Conservation (phyloP, 1,284 basidiomycete species). For the Rhodotorula sp. region DNA sequence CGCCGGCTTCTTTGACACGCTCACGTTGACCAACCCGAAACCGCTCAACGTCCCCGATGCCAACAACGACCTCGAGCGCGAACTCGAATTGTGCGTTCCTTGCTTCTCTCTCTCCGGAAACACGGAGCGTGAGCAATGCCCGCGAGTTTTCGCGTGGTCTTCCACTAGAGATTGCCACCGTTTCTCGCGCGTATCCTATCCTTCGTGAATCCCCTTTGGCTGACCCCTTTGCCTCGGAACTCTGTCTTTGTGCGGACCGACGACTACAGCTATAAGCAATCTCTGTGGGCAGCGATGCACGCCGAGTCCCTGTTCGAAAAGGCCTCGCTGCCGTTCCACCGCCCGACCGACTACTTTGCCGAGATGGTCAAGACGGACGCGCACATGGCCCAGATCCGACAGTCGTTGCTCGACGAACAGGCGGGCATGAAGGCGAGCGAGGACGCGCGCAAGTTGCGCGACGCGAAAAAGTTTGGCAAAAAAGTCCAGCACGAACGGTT, state of each 20-base stretch:
- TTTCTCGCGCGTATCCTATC: too few relatives aligned
- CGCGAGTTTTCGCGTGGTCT: too few relatives aligned
- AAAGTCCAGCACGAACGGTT: slow-evolving; percentile 87
- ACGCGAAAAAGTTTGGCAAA: slow-evolving; percentile 97
- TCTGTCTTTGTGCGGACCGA: not conserved
- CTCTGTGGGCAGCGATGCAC: slow-evolving; percentile 72
- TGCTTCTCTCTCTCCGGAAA: not conserved
- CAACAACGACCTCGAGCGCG: slow-evolving; percentile 84
- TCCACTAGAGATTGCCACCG: too few relatives aligned
- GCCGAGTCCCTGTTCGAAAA: slow-evolving; percentile 72
- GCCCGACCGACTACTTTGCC: slow-evolving; percentile 94
- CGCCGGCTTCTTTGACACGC: slow-evolving; percentile 79
- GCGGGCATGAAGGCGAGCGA: slow-evolving; percentile 88
- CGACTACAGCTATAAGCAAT: slow-evolving; percentile 82
- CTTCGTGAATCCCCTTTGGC: not conserved
- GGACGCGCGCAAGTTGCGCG: slow-evolving; percentile 84
- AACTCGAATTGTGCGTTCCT: slow-evolving; percentile 79
- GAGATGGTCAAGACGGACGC: slow-evolving; percentile 98
- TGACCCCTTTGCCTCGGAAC: slow-evolving; percentile 11
- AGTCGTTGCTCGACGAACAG: slow-evolving; percentile 82
- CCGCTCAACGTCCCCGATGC: slow-evolving; percentile 65
- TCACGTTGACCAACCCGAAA: slow-evolving; percentile 70
- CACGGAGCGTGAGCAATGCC: too few relatives aligned
- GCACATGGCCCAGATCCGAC: slow-evolving; percentile 96
- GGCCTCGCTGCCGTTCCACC: slow-evolving; percentile 77